Evolutionary conservation across 2,329 filamentous ascomycete species (phyloP).

Genomic region (Botrytis byssoidea): DNA sequence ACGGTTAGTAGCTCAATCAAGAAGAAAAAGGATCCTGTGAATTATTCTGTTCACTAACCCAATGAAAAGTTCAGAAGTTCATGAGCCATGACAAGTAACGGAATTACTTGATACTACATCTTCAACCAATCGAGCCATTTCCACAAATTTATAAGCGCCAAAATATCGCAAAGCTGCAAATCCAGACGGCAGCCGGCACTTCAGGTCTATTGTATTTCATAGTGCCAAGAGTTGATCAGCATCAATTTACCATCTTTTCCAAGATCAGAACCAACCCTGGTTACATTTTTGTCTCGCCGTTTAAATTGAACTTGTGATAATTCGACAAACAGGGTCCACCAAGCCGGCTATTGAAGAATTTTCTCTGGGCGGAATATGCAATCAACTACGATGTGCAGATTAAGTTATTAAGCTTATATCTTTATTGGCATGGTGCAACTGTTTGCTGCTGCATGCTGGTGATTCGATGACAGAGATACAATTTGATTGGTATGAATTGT

Average conservation of each 20-base stretch:
- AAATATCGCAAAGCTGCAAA: background rate
- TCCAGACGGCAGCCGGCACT: background rate
- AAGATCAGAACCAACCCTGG: background rate
- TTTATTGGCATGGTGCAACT: background rate
- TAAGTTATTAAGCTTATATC: background rate
- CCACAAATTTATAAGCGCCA: background rate
- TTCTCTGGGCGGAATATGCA: background rate
- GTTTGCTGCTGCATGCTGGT: too few relatives aligned
- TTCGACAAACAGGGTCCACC: background rate
- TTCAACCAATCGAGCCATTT: background rate
- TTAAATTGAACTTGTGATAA: too few relatives aligned
- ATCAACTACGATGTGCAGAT: background rate
- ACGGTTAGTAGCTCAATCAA: background rate
- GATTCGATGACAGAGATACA: background rate
- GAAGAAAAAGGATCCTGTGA: background rate
- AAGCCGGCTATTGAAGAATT: background rate
- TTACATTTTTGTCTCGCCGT: background rate
- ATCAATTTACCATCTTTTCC: background rate
- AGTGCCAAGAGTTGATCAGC: background rate
- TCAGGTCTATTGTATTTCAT: background rate
- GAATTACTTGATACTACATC: background rate
- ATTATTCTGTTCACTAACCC: fast-evolving
- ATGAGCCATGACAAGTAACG: background rate
- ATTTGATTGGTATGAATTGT: background rate
- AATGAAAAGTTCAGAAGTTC: background rate